Conservation (phyloP, 192 early-diverging fungal species). For the Podochytrium sp. region DNA sequence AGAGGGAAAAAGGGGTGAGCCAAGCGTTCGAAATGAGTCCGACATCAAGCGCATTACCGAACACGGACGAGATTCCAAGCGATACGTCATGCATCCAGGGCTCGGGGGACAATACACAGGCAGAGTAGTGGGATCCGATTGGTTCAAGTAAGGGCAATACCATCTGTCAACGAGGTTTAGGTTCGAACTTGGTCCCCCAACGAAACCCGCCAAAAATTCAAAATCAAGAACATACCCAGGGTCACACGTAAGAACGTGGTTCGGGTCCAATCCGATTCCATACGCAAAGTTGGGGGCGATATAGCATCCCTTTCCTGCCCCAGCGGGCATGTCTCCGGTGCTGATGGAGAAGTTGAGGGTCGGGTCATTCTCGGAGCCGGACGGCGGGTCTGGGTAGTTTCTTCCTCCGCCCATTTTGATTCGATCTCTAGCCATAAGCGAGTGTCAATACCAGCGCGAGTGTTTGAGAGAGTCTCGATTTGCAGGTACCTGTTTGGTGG, state of each 20-base stretch:
- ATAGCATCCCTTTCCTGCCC: conserved; percentile 36
- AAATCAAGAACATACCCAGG: conserved; percentile 22
- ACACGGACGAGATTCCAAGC: conserved; percentile 29
- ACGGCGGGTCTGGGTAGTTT: conserved; percentile 19
- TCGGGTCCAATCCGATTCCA: conserved; percentile 28
- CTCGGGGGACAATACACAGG: conserved; percentile 41
- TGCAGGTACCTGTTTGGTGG: no score
- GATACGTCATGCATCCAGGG: conserved; percentile 32
- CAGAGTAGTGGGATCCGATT: conserved; percentile 26
- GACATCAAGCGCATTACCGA: conserved; percentile 7
- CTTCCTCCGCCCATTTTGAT: conserved; percentile 32
- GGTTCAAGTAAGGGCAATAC: conserved; percentile 44
- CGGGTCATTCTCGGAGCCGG: conserved; percentile 32
- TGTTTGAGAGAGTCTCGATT: no score
- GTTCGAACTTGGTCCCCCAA: neutral
- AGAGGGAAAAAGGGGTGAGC: neutral
- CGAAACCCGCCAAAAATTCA: neutral
- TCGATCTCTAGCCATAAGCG: no score
- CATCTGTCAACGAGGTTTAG: conserved; percentile 6
- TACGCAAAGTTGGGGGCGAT: conserved; percentile 22
- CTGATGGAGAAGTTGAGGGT: conserved; percentile 28
- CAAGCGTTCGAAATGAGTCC: neutral
- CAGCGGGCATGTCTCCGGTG: conserved; percentile 19
- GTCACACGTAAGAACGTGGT: conserved; percentile 36
- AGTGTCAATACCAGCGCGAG: no score